A percentile compares a stretch with the other conserved stretches of the same genome.
Conservation (phyloP, 2,329 filamentous ascomycete species). For the Fusarium chaquense region DNA sequence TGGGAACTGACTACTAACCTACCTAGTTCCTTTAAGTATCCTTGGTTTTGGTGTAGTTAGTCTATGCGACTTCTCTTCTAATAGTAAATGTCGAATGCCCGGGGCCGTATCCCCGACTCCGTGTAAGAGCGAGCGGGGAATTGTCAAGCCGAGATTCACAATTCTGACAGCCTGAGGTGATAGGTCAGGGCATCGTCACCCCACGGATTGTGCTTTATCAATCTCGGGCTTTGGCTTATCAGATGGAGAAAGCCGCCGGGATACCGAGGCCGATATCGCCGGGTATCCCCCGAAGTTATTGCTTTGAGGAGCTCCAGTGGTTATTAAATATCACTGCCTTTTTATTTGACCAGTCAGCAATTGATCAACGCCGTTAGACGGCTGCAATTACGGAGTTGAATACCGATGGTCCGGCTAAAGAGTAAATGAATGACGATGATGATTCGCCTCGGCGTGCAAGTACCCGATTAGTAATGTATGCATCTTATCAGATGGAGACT, state of each 20-base stretch:
- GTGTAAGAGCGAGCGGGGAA: constrained; percentile 34
- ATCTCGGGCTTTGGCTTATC: constrained; percentile 31
- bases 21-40: background rate
- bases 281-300: constrained; percentile 11
- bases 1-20: too few species aligned
- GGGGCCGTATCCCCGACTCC: constrained; percentile 35
- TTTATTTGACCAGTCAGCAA: constrained; percentile 34
- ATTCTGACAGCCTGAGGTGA: background rate
- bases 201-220: constrained; percentile 29
- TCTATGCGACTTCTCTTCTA: background rate
- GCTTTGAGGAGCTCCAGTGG: background rate
- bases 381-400: constrained; percentile 21
- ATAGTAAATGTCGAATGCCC: constrained; percentile 8
- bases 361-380: constrained; percentile 28
- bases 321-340: constrained; percentile 35
- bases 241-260: constrained; percentile 23
- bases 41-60: background rate
- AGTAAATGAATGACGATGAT: constrained; percentile 9
- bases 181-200: background rate
- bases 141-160: constrained; percentile 28
- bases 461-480: constrained; percentile 30
- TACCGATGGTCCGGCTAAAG: constrained; percentile 15
- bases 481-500: constrained; percentile 44
- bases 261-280: constrained; percentile 24
- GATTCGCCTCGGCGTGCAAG: constrained; percentile 34